Conservation (phyloP, 805 yeast species). For the Starmerella tilneyi region DNA sequence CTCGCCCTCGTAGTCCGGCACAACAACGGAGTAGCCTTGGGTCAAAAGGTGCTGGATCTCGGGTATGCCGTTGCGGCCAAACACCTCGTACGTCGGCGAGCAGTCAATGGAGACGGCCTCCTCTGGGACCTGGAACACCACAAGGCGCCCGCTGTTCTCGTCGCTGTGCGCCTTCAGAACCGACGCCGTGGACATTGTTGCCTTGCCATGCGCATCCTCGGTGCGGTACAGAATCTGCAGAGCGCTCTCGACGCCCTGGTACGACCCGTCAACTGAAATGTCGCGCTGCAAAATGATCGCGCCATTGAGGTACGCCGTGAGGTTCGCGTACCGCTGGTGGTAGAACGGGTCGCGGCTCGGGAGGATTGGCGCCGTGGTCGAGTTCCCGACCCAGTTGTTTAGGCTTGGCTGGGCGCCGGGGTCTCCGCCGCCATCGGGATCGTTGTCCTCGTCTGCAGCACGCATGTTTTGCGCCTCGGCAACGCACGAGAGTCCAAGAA, state of each 20-base stretch:
- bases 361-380: slow-evolving; percentile 10
- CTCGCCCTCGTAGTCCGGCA: slow-evolving; percentile 27
- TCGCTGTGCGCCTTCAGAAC: slow-evolving; percentile 23
- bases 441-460: slow-evolving; percentile 7
- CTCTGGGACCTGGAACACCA: slow-evolving; percentile 24
- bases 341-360: slow-evolving; percentile 23
- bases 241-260: slow-evolving; percentile 18
- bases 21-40: slow-evolving; percentile 22
- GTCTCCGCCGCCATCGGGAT: slow-evolving; percentile 17
- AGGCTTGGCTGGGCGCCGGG: slow-evolving; percentile 7
- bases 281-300: slow-evolving; percentile 17
- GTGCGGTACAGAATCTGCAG: slow-evolving; percentile 24
- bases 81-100: slow-evolving; percentile 23
- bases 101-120: slow-evolving; percentile 24
- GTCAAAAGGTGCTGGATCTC: slow-evolving; percentile 19
- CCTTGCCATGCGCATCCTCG: slow-evolving; percentile 24
- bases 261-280: slow-evolving; percentile 17
- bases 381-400: slow-evolving; percentile 20
- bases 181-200: slow-evolving; percentile 28
- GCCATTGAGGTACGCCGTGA: slow-evolving; percentile 16
- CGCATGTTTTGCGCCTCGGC: not conserved
- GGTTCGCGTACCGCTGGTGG: slow-evolving; percentile 6
- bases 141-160: slow-evolving; percentile 12
- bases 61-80: slow-evolving; percentile 13
- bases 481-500: not conserved